Evolutionary conservation across 768 basidiomycete genomes (phyloP).

Genomic region (Scleroderma bovista): DNA sequence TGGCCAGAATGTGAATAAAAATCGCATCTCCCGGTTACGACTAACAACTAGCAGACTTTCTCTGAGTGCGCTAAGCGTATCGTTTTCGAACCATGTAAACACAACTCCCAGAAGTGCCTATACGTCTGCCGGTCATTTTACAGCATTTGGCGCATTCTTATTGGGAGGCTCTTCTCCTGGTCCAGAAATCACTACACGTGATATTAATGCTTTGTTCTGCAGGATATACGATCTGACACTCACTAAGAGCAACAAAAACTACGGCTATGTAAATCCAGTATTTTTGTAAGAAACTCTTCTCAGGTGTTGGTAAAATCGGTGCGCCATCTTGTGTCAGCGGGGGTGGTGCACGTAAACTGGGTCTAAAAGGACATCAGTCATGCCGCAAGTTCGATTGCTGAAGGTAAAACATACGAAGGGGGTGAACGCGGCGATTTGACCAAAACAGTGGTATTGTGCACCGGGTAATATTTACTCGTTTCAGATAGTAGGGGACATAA

Average conservation of each 20-base stretch:
- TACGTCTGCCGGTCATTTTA: constrained; percentile 13
- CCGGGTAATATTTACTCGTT: constrained; percentile 22
- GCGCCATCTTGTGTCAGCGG: constrained; percentile 63
- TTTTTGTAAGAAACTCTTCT: constrained; percentile 81
- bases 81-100: neutral
- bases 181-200: constrained; percentile 22
- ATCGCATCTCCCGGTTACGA: too few species aligned
- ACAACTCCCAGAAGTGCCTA: neutral
- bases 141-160: constrained; percentile 14
- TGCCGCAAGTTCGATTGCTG: neutral
- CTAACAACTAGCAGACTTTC: too few species aligned
- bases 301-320: constrained; percentile 51
- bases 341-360: constrained; percentile 62
- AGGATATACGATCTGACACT: constrained; percentile 22
- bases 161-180: constrained; percentile 23
- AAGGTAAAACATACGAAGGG: constrained; percentile 46
- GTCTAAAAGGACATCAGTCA: constrained; percentile 37
- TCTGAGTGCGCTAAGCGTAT: too few species aligned
- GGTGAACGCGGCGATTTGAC: constrained; percentile 44
- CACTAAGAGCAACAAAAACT: constrained; percentile 52
- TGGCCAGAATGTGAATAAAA: too few species aligned
- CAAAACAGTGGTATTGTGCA: constrained; percentile 49
- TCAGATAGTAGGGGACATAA: constrained; percentile 42
- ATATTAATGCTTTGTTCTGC: neutral
- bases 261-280: constrained; percentile 84